phyloP scores from a whole-genome alignment of 2,329 filamentous ascomycete species.

The Diaporthe vexans region DNA sequence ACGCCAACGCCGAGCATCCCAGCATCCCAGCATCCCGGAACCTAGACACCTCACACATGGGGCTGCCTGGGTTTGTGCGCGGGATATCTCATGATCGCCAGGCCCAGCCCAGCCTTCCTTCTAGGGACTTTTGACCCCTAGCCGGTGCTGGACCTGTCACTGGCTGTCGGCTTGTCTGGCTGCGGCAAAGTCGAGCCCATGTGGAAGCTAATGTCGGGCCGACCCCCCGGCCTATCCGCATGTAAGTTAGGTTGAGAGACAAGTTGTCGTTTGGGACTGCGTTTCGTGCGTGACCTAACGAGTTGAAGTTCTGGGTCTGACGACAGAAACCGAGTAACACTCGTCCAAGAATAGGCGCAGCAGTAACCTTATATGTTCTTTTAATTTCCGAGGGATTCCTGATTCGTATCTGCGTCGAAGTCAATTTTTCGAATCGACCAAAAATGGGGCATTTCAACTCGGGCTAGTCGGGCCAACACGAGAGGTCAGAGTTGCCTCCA shows the following conservation, averaged over 20 bases:
- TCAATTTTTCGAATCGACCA: background rate
- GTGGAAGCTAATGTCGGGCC: background rate
- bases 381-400: background rate
- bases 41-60: background rate
- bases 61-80: background rate
- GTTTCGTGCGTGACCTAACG: background rate
- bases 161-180: background rate
- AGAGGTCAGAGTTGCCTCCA: background rate
- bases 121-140: background rate
- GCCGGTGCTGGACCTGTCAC: background rate
- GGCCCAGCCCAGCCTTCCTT: background rate
- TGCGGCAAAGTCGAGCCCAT: background rate
- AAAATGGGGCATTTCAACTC: background rate
- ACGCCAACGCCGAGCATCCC: background rate
- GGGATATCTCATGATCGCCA: conserved; percentile 7
- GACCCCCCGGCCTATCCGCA: background rate
- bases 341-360: background rate
- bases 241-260: background rate
- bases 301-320: background rate
- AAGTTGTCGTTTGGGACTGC: too few species aligned
- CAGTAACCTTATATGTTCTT: too few species aligned
- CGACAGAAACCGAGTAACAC: background rate
- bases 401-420: background rate
- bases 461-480: background rate
- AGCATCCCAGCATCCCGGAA: background rate